Base-by-base conservation (phyloP, 2,329 filamentous ascomycete genomes). In the Aurifilum marmelostoma region DNA sequence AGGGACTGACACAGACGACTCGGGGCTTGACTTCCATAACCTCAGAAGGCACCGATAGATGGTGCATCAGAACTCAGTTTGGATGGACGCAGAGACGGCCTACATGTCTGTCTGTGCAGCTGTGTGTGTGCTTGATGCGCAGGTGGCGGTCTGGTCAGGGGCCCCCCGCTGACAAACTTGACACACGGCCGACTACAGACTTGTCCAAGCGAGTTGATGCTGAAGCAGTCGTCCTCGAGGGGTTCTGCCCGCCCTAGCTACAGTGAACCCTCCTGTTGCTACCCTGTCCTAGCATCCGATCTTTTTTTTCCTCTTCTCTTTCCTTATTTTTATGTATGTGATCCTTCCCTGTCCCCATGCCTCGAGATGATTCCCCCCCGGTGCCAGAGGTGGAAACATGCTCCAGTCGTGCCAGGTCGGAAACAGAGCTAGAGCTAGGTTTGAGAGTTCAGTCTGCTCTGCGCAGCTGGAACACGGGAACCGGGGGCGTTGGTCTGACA, bases 141-240 rank as follows among this genome's bases (percentile, higher is more conserved):
- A 16, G 61, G 52, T 65, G 52, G 52, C 52, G 63, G 63, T 65
- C 63, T 59, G 63, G 50, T 41, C 64, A 66, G 64, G 64, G 64
- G 64, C n/a, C 37, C 21, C n/a, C 52, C 39, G 47, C 64, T 66
- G 64, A 37, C 65, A 52, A 24, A 66, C 56, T 50, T 60, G 65
- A 66, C 64, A 66, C 65, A 66, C 16, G 60, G 18, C 32, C 37
- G 63, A 65, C 18, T 41, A 47, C 50, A 18, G 59, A 24, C 58
- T 61, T 27, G 56, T 59, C 56, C 24, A 56, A 29, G 52, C 52
- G 52, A 63, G 39, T 63, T 63, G 62, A 63, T 63, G 62, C 62
- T 34, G 43, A 52, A 43, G 39, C 61, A 32, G 18, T 37, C 9
- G 1, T 3, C 24, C 11, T 34, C 39, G 50, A 58, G 34, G 37